Evolutionary conservation across 1,284 basidiomycete species (phyloP).

Genomic region (Trichosporon sp.): DNA sequence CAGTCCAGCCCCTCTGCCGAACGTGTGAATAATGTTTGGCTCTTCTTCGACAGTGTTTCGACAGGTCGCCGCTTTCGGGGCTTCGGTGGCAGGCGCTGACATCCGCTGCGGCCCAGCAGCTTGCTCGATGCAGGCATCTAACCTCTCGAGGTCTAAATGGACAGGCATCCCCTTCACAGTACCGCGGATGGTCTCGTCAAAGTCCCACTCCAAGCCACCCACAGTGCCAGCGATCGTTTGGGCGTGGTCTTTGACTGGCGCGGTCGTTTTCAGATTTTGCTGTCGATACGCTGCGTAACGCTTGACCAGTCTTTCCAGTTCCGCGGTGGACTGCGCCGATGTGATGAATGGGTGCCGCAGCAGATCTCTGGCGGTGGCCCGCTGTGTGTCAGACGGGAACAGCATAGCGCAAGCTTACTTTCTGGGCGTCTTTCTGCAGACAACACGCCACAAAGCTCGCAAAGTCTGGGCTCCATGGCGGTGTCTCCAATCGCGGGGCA

Average conservation of each 20-base stretch:
- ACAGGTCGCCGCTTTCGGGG: no score
- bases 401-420: constrained; percentile 51
- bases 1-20: no score
- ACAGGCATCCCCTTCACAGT: constrained; percentile 67
- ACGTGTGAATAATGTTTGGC: no score
- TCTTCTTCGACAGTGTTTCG: no score
- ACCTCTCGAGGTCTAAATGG: constrained; percentile 50
- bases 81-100: no score
- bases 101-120: constrained; percentile 25
- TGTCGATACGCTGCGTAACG: constrained; percentile 58
- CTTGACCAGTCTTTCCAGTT: constrained; percentile 79
- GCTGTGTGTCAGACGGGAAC: constrained; percentile 50
- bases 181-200: constrained; percentile 56
- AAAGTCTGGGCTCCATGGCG: constrained; percentile 67
- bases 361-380: constrained; percentile 83
- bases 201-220: constrained; percentile 80
- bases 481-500: constrained; percentile 65
- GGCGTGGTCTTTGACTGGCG: constrained; percentile 41
- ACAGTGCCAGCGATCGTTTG: constrained; percentile 22
- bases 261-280: constrained; percentile 51
- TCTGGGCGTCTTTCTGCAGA: constrained; percentile 82
- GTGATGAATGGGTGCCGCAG: constrained; percentile 88
- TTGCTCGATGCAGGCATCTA: constrained; percentile 51
- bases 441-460: constrained; percentile 89
- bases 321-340: constrained; percentile 69